phyloP scores from a whole-genome alignment of 2,329 filamentous ascomycete species.

The Nigrospora osmanthi region DNA sequence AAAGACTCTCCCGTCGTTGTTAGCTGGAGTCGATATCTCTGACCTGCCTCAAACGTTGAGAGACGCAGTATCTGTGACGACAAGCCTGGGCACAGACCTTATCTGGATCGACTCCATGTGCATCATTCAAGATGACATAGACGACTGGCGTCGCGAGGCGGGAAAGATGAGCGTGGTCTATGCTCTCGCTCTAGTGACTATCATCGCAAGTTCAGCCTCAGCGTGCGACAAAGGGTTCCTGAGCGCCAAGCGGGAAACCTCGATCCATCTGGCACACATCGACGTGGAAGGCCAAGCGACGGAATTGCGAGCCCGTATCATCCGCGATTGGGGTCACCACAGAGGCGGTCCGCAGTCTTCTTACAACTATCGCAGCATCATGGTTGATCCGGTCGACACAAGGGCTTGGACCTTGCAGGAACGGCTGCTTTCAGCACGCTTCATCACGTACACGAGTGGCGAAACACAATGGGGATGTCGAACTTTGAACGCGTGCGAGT shows the following conservation, averaged over 20 bases:
- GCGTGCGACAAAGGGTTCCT: slow-evolving; percentile 1
- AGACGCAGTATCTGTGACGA: slow-evolving; percentile 1
- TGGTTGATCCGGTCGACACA: slow-evolving; percentile 1
- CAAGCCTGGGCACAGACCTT: background rate
- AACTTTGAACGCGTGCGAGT: background rate
- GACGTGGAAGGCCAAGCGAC: background rate
- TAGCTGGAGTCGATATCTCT: background rate
- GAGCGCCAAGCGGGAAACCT: background rate
- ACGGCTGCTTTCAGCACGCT: background rate
- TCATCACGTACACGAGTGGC: slow-evolving; percentile 2
- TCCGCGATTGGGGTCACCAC: slow-evolving; percentile 4
- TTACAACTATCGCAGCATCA: background rate
- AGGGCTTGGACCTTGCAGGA: slow-evolving; percentile 4
- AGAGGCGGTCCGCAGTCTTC: background rate
- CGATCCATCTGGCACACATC: background rate
- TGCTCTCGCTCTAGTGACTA: slow-evolving; percentile 7
- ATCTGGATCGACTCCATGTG: slow-evolving; percentile 10
- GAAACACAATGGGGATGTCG: slow-evolving; percentile 4
- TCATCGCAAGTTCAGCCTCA: slow-evolving; percentile 4
- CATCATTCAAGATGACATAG: slow-evolving; percentile 8
- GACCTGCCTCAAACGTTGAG: slow-evolving; percentile 4
- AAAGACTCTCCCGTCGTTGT: background rate
- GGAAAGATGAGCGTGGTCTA: slow-evolving; percentile 10
- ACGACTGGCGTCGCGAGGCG: slow-evolving; percentile 8
- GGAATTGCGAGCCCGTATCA: background rate